Evolutionary conservation across 2,329 filamentous ascomycete species (phyloP).

Genomic region (Alternaria sp.): DNA sequence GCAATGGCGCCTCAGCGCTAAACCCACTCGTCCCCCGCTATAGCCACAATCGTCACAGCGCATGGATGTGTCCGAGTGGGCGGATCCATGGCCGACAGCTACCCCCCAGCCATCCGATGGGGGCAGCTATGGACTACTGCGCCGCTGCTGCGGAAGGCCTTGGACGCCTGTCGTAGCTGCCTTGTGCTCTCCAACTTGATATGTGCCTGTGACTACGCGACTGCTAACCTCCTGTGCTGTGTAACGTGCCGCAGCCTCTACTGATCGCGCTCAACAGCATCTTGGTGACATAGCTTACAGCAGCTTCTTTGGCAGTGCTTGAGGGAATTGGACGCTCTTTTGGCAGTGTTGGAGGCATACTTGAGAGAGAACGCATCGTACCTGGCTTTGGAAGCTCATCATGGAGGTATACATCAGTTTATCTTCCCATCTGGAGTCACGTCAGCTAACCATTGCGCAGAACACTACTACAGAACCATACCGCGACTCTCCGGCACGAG

Average conservation of each 20-base stretch:
- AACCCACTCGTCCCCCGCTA: slow-evolving; percentile 1
- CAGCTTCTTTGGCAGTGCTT: background rate
- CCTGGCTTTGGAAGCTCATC: background rate
- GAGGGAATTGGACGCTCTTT: background rate
- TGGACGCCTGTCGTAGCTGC: slow-evolving; percentile 7
- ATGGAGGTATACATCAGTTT: slow-evolving; percentile 11
- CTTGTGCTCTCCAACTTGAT: slow-evolving; percentile 8
- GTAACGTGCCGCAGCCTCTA: slow-evolving; percentile 2
- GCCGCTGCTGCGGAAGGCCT: slow-evolving; percentile 4
- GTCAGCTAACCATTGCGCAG: background rate
- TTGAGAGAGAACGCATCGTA: background rate
- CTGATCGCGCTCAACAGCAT: background rate
- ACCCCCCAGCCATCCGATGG: slow-evolving; percentile 10
- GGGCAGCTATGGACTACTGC: slow-evolving; percentile 4
- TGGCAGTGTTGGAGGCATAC: background rate
- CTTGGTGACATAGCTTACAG: background rate
- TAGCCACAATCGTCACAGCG: slow-evolving; percentile 15
- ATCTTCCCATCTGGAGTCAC: background rate
- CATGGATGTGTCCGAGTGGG: background rate
- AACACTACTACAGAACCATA: slow-evolving; percentile 3
- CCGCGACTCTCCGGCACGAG: background rate
- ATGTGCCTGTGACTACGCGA: background rate
- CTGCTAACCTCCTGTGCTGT: slow-evolving; percentile 10
- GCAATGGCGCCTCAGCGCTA: slow-evolving; percentile 4
- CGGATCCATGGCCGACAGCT: slow-evolving; percentile 2